Base-by-base conservation (phyloP, 352 stramenopile species). In the Thraustotheca clavata region DNA sequence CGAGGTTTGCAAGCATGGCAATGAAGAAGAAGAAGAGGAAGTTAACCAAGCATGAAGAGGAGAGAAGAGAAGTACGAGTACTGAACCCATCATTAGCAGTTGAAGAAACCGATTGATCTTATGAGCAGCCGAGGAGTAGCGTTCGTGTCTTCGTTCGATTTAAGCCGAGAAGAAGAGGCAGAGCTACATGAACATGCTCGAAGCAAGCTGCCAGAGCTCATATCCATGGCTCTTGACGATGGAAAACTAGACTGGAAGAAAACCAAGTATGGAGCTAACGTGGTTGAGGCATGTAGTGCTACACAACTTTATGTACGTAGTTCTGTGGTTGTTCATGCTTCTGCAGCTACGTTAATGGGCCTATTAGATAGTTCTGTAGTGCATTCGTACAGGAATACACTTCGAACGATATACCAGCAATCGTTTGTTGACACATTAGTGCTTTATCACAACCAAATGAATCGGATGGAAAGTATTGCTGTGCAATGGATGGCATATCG, bases 401-500 rank as follows among this genome's bases (percentile, higher is more conserved):
- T 74, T 31, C 80, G 83, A 65, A 83, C 86, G 61, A 86, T 91
- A 27, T 89, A 91, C 68, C 77, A 81, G 27, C 75, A 71, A 27
- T 71, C 88, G 38, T 69, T 93, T 29, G 73, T 77, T 43, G 80
- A 91, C 59, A 85, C 79, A n/a, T 77, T 75, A 0, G 80, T 90
- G 50, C 79, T 92, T n/a, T 88, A 73, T 63, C 80, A 90, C 57
- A 76, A 73, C 38, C 79, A 72, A 8, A 26, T 34, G 40, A 27
- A 46, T 48, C 20, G 31, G 52, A 16, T 39, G 16, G 76, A 88
- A 59, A 76, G 75, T 0, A 60, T 93, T 11, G 76, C 76, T 9
- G 80, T 91, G 31, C 81, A 83, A 32, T 93, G 81, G 83, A 59
- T 89, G 16, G 75, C 80, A 50, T 88, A 77, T 32, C 77, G 75